These are phyloP conservation scores for Tubosaeta sp. DNA, from an alignment of 768 basidiomycete species.

Conservation along the genomic window DNA sequence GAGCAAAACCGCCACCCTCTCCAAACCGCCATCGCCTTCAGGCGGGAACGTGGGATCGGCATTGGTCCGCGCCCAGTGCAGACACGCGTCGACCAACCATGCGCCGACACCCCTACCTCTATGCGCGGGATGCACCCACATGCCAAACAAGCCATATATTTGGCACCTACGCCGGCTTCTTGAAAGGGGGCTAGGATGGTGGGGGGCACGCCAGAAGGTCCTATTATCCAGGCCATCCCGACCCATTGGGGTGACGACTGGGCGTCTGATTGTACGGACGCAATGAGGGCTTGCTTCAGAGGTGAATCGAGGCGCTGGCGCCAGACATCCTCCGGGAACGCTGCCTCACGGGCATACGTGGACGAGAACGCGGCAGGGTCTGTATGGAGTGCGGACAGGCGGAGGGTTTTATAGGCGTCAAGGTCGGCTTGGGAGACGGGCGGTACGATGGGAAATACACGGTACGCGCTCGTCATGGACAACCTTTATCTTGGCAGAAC, in stretches of 20 bases:
- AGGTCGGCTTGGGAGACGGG: slow-evolving; percentile 23
- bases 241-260: slow-evolving; percentile 15
- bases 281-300: slow-evolving; percentile 14
- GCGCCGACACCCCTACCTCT: slow-evolving; percentile 20
- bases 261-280: neutral
- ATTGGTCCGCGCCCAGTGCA: slow-evolving; percentile 24
- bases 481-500: neutral
- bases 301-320: slow-evolving; percentile 13
- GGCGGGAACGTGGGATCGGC: slow-evolving; percentile 6
- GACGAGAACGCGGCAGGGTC: slow-evolving; percentile 22
- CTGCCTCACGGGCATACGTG: slow-evolving; percentile 19
- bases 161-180: slow-evolving; percentile 7
- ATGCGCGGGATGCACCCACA: slow-evolving; percentile 30
- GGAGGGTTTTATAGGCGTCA: slow-evolving; percentile 14
- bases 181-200: slow-evolving; percentile 7
- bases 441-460: slow-evolving; percentile 12
- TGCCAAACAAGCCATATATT: slow-evolving; percentile 18
- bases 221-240: slow-evolving; percentile 11
- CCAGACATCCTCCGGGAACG: slow-evolving; percentile 22
- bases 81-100: slow-evolving; percentile 12
- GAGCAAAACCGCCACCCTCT: slow-evolving; percentile 18
- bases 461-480: neutral
- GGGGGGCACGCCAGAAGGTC: slow-evolving; percentile 12
- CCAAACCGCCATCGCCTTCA: neutral
- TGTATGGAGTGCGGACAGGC: slow-evolving; percentile 20